Evolutionary conservation across 352 stramenopile species (phyloP).

Genomic region (Phytophthora lateralis): DNA sequence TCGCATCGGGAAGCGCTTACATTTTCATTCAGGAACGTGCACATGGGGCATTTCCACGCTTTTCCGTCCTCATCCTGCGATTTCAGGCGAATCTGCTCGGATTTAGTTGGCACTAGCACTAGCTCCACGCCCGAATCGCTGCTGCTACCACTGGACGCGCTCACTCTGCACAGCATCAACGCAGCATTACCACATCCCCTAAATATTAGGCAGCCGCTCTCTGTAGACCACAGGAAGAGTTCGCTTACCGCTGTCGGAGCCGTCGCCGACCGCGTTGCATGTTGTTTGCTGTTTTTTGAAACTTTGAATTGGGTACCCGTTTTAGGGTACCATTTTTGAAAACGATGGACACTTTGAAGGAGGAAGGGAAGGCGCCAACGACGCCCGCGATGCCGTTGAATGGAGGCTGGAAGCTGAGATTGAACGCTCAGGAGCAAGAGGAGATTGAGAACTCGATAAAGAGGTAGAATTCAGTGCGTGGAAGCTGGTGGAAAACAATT

Average conservation of each 20-base stretch:
- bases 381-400: neutral
- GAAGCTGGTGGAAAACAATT: neutral
- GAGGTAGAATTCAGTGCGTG: conserved; percentile 16
- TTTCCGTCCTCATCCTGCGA: conserved; percentile 4
- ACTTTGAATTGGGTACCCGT: conserved; percentile 24
- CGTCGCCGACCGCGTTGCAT: conserved; percentile 31
- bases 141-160: conserved; percentile 28
- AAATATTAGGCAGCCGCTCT: neutral
- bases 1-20: conserved; percentile 31
- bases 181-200: neutral
- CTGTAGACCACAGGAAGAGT: neutral
- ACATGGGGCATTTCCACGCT: conserved; percentile 48
- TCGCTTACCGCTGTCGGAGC: conserved; percentile 34
- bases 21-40: conserved; percentile 57
- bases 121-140: conserved; percentile 39
- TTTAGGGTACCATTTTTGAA: conserved; percentile 4
- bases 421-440: conserved; percentile 28
- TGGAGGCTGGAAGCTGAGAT: conserved; percentile 22
- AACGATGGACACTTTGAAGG: conserved; percentile 3
- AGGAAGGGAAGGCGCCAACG: conserved; percentile 16
- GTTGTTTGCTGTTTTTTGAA: conserved; percentile 15
- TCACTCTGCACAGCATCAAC: conserved; percentile 6
- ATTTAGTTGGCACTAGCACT: conserved; percentile 6
- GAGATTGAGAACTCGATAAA: conserved; percentile 26
- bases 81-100: conserved; percentile 1